These are phyloP conservation scores for Candida nemodendra DNA, from an alignment of 805 yeast species.

Conservation along the genomic window DNA sequence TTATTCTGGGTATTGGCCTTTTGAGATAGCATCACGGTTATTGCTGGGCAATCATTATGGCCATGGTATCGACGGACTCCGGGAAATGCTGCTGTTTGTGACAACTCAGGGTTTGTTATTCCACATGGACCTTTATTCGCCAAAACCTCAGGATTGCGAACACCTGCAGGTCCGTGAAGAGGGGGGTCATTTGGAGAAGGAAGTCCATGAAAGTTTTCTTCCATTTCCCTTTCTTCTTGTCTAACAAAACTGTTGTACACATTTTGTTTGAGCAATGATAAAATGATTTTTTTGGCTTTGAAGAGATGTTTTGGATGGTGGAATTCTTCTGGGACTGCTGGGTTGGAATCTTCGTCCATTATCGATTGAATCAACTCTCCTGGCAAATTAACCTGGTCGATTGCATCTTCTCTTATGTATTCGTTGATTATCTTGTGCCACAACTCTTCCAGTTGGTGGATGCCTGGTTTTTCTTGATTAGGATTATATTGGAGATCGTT, in stretches of 20 bases:
- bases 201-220: neutral
- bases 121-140: conserved; percentile 15
- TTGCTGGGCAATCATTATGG: no score
- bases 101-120: conserved; percentile 10
- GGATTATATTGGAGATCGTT: no score
- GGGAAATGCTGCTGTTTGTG: neutral
- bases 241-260: conserved; percentile 20
- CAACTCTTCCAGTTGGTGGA: conserved; percentile 1
- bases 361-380: conserved; percentile 34
- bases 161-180: conserved; percentile 12
- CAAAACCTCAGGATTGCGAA: conserved; percentile 7
- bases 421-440: conserved; percentile 35
- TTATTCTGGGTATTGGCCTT: no score
- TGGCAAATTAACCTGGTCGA: conserved; percentile 50
- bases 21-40: no score
- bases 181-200: neutral
- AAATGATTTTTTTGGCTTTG: conserved; percentile 17
- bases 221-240: conserved; percentile 10
- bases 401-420: conserved; percentile 43
- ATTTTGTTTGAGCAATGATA: conserved; percentile 22
- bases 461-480: neutral
- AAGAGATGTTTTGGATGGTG: conserved; percentile 19
- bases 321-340: conserved; percentile 1
- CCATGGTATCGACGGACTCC: neutral
- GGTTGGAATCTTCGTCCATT: conserved; percentile 23